These are phyloP conservation scores for Proliferodiscus dingleyae DNA, from an alignment of 2,329 filamentous ascomycete genomes.

Conservation along the genomic window DNA sequence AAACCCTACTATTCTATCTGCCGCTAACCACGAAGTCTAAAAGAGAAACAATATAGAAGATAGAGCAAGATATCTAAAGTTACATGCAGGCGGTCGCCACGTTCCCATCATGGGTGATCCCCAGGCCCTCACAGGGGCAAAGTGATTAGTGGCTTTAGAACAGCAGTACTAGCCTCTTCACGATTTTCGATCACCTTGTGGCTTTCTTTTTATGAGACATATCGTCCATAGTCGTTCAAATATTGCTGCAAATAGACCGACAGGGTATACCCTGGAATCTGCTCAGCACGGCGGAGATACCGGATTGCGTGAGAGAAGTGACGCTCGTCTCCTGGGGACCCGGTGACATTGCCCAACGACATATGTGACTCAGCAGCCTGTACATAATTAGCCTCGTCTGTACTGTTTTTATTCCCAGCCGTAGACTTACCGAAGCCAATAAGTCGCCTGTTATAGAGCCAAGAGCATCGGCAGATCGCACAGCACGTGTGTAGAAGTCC, in stretches of 20 bases:
- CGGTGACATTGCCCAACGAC: conserved; percentile 47
- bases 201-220: conserved; percentile 19
- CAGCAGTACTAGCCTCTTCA: too few relatives aligned
- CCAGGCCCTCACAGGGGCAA: too few relatives aligned
- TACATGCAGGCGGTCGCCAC: too few relatives aligned
- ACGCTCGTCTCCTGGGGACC: conserved; percentile 37
- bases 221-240: conserved; percentile 41
- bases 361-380: conserved; percentile 48
- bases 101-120: too few relatives aligned
- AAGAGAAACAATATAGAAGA: not conserved
- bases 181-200: not conserved
- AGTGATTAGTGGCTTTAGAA: too few relatives aligned
- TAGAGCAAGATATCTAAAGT: too few relatives aligned
- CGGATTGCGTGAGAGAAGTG: conserved; percentile 42
- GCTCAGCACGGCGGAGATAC: conserved; percentile 40
- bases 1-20: too few relatives aligned
- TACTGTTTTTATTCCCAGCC: not conserved
- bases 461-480: conserved; percentile 38
- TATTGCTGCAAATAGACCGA: conserved; percentile 44
- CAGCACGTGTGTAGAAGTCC: conserved; percentile 45
- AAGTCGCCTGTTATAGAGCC: conserved; percentile 37
- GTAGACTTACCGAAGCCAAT: conserved; percentile 37
- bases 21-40: too few relatives aligned
- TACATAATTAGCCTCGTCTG: conserved; percentile 1
- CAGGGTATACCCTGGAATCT: conserved; percentile 38